These are phyloP conservation scores for Hypoxylon sp. DNA, from an alignment of 2,329 filamentous ascomycete species.

Conservation along the genomic window DNA sequence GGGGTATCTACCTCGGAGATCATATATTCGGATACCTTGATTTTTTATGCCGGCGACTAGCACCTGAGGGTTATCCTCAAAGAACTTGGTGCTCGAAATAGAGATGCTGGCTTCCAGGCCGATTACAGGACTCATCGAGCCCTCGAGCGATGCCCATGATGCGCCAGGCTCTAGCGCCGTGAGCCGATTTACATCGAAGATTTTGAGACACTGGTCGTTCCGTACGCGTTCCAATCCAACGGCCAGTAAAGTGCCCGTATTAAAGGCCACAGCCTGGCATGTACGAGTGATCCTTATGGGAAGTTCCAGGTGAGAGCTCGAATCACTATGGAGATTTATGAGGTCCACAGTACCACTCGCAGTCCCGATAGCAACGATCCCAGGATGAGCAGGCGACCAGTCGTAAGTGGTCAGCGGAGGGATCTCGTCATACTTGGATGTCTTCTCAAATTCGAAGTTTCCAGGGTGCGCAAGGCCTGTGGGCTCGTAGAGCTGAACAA, in stretches of 20 bases:
- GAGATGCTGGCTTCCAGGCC: conserved; percentile 75
- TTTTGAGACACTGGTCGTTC: conserved; percentile 84
- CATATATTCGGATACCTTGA: conserved; percentile 80
- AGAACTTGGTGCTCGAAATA: conserved; percentile 87
- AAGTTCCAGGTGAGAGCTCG: conserved; percentile 73
- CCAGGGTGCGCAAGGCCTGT: conserved; percentile 69
- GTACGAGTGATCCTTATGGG: conserved; percentile 80
- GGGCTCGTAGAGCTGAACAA: conserved; percentile 73
- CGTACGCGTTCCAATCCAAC: conserved; percentile 84
- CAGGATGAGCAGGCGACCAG: conserved; percentile 72
- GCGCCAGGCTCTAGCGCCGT: conserved; percentile 61
- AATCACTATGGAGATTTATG: conserved; percentile 77
- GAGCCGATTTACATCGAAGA: conserved; percentile 80
- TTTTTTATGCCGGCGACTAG: conserved; percentile 81
- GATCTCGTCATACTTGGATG: conserved; percentile 72
- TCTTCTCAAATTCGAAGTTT: conserved; percentile 68
- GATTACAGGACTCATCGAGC: conserved; percentile 67
- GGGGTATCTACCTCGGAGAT: conserved; percentile 73
- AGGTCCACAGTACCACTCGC: conserved; percentile 81
- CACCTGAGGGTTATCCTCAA: conserved; percentile 79
- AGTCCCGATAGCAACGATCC: conserved; percentile 80
- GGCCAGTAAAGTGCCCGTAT: conserved; percentile 76
- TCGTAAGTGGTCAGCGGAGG: conserved; percentile 74
- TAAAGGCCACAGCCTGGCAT: conserved; percentile 86
- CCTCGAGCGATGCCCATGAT: conserved; percentile 64